These are phyloP conservation scores for Cucurbita moschata DNA, from an alignment of 306 rosid species.

Conservation along the genomic window DNA sequence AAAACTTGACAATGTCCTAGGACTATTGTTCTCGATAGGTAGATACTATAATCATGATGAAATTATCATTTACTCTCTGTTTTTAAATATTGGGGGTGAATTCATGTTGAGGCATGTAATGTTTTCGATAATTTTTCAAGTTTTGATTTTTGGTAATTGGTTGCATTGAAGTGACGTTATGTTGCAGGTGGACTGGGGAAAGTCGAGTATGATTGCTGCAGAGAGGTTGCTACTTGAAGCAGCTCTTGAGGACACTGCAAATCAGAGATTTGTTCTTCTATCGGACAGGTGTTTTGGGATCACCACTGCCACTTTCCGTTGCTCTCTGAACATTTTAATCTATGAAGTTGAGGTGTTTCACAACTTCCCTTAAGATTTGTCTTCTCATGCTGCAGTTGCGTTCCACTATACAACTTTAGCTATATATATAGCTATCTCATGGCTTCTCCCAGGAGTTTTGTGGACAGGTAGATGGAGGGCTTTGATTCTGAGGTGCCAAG, in stretches of 20 bases:
- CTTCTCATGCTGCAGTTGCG: constrained; percentile 61
- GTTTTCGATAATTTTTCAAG: not conserved
- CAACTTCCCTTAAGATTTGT: constrained; percentile 13
- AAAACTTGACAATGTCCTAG: not conserved
- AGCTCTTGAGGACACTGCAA: constrained; percentile 80
- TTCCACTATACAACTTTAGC: constrained; percentile 88
- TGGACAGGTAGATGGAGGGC: constrained; percentile 84
- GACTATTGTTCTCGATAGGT: not conserved
- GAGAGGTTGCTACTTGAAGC: constrained; percentile 27
- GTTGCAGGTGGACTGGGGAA: constrained; percentile 40
- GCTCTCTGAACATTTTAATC: not conserved
- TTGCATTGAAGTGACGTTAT: not conserved
- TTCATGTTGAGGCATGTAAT: not conserved
- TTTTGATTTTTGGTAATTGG: not conserved
- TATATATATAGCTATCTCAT: constrained; percentile 65
- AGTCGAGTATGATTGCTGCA: constrained; percentile 38
- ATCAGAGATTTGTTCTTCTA: constrained; percentile 88
- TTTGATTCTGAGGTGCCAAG: constrained; percentile 42
- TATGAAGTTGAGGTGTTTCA: not conserved
- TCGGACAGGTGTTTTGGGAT: constrained; percentile 62
- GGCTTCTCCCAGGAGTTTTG: constrained; percentile 74
- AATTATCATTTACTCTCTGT: not conserved
- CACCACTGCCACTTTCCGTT: not conserved
- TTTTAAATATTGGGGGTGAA: not conserved
- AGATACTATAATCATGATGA: not conserved